These are phyloP conservation scores for Saitoella complicata DNA, from an alignment of 805 yeast species.

Conservation along the genomic window DNA sequence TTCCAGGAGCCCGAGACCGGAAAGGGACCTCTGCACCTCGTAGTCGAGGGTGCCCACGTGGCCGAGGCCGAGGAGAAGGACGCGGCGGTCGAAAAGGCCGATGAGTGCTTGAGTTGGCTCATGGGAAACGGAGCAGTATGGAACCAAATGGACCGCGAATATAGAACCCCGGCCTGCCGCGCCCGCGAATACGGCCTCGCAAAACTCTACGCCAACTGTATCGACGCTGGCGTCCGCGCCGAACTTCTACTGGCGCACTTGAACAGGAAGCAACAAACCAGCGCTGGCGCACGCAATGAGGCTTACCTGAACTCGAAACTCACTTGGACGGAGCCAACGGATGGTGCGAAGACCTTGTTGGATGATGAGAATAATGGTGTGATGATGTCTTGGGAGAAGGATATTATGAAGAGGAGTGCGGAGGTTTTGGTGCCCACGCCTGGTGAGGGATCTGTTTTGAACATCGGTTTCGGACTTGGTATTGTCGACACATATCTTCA, in stretches of 20 bases:
- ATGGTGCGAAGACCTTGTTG: conserved; percentile 40
- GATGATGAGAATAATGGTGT: conserved; percentile 79
- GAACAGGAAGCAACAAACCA: conserved; percentile 30
- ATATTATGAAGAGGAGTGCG: conserved; percentile 67
- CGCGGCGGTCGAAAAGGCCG: conserved; percentile 10
- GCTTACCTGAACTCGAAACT: conserved; percentile 51
- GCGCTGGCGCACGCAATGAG: conserved; percentile 29
- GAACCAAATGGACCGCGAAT: neutral
- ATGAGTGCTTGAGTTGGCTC: conserved; percentile 16
- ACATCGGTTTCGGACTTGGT: conserved; percentile 96
- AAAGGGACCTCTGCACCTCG: neutral
- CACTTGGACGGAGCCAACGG: conserved; percentile 30
- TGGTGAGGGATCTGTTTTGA: conserved; percentile 37
- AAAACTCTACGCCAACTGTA: conserved; percentile 33
- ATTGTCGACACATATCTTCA: conserved; percentile 74
- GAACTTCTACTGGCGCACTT: conserved; percentile 60
- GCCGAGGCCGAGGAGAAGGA: conserved; percentile 30
- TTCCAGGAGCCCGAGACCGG: neutral
- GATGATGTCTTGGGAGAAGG: conserved; percentile 94
- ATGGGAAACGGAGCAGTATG: neutral
- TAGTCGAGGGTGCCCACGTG: neutral
- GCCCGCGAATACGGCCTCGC: conserved; percentile 34
- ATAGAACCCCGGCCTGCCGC: conserved; percentile 76
- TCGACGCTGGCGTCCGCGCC: conserved; percentile 82
- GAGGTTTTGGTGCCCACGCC: conserved; percentile 31